These are phyloP conservation scores for Clavispora phyllophila DNA, from an alignment of 805 yeast genomes.

Conservation along the genomic window DNA sequence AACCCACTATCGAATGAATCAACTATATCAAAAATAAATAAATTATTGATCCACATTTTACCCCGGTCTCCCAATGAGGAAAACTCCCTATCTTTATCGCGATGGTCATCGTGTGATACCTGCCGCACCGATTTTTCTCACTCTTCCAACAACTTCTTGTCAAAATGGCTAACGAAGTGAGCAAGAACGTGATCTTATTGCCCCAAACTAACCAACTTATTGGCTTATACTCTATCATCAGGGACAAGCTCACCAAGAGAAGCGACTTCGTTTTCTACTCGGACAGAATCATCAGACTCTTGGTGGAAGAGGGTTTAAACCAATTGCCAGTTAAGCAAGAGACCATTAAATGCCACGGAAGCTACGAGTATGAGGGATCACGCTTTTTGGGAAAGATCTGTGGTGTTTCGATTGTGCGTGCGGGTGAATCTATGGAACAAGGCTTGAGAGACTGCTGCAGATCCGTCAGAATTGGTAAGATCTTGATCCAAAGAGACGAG, in stretches of 20 bases:
- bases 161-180: conserved; percentile 19
- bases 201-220: conserved; percentile 87
- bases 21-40: too few species aligned
- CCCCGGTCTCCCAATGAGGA: too few species aligned
- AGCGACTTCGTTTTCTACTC: conserved; percentile 94
- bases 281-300: conserved; percentile 85
- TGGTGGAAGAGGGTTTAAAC: conserved; percentile 94
- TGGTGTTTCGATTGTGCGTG: conserved; percentile 97
- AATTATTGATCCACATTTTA: too few species aligned
- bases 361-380: conserved; percentile 67
- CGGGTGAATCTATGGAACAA: conserved; percentile 99
- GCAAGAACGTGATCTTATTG: conserved; percentile 58
- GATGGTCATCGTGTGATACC: neutral
- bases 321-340: conserved; percentile 80
- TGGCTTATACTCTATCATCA: conserved; percentile 85
- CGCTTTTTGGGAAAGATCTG: conserved; percentile 88
- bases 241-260: conserved; percentile 74
- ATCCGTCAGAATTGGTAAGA: conserved; percentile 93
- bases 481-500: conserved; percentile 95
- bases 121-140: neutral
- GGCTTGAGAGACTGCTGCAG: conserved; percentile 97
- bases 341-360: conserved; percentile 72
- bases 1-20: too few species aligned
- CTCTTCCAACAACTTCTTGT: neutral
- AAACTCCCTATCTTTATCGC: neutral